Evolutionary conservation across 768 basidiomycete species (phyloP).

Genomic region (Amanita muscaria): DNA sequence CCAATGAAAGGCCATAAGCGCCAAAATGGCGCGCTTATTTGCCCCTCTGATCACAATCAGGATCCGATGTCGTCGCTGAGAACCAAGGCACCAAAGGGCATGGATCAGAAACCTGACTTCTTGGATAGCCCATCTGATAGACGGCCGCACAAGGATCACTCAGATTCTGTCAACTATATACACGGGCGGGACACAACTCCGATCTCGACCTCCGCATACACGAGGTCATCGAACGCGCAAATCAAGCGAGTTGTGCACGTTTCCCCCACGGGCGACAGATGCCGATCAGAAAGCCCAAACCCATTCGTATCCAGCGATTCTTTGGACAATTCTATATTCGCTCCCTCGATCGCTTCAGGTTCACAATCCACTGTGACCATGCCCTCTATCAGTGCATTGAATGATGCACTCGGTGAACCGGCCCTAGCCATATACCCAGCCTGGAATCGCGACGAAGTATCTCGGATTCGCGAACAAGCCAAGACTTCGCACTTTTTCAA

Average conservation of each 20-base stretch:
- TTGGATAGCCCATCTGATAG: no score
- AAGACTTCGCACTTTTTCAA: neutral
- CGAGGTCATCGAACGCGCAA: no score
- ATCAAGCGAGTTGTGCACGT: no score
- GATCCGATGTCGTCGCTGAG: neutral
- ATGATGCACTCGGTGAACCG: neutral
- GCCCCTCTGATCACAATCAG: neutral
- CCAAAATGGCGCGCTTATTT: neutral
- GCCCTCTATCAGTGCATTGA: neutral
- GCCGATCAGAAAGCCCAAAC: no score
- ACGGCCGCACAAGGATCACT: no score
- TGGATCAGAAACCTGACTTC: no score
- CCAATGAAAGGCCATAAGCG: slow-evolving; percentile 8
- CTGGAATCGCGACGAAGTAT: neutral
- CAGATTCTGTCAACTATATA: no score
- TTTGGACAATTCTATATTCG: neutral
- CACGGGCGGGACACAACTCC: no score
- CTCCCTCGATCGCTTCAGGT: neutral
- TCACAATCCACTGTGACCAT: neutral
- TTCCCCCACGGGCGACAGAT: no score
- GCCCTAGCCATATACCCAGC: neutral
- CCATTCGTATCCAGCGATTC: no score
- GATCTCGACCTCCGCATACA: no score
- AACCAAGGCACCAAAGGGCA: neutral
- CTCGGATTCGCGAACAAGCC: neutral